Base-by-base conservation (phyloP, 1,284 basidiomycete species). In the Flammula alnicola region DNA sequence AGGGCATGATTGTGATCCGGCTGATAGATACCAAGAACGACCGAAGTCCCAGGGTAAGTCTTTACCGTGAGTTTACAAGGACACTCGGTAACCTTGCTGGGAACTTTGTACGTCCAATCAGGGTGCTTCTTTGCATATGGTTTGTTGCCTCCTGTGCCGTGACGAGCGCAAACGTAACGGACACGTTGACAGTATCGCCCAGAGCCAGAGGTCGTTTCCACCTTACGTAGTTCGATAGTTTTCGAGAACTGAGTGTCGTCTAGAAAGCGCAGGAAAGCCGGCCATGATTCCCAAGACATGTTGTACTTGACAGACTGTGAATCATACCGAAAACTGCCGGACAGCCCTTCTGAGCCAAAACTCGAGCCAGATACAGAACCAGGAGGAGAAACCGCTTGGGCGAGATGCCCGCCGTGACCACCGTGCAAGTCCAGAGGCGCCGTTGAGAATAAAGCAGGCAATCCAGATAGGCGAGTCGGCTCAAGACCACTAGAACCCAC, bases 81-180 rank as follows among this genome's bases (percentile, higher is more conserved):
- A 27, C 52, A 54, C n/a, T 36, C 43, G 3, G 37, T 39, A 14
- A 17, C 9, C 23, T 47, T 42, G 19, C 14, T 4, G 19, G 37
- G 23, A 10, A 42, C 40, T 37, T 54, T 54, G 4, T 44, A 17
- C 8, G 12, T 5, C 47, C 48, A 50, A 17, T 46, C 9, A 5
- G 33, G 41, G 33, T 53, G 4, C 20, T 45, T 53, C 23, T 42
- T 49, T 8, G 20, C 36, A 12, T 53, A 53, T 11, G 0, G 3
- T 6, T 33, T 36, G 7, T 17, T 8, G 6, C 51, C 26, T 11
- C 49, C 49, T 10, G 49, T 49, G 17, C 47, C 39, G 26, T 30
- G 17, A 5, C 36, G 41, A 22, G 42, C 20, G 16, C 51, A 53
- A 12, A 53, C 36, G 25, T 49, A 53, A 11, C 6, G 3, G 6